Base-by-base conservation (phyloP, 768 basidiomycete species). In the Amanita pallidorosea region DNA sequence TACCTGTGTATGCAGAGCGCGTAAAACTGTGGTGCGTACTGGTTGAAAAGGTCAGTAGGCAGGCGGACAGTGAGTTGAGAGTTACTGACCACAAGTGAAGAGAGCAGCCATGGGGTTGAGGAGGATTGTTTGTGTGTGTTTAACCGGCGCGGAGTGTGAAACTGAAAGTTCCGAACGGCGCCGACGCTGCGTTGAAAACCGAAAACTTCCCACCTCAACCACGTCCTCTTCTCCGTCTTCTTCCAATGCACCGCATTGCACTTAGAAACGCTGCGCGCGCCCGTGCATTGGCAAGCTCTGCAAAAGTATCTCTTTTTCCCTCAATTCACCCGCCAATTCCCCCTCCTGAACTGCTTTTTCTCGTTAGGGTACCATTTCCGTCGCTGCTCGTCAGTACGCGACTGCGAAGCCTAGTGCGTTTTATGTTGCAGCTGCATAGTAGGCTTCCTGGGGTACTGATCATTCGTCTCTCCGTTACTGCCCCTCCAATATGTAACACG, bases 371-470 rank as follows among this genome's bases (percentile, higher is more conserved):
- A 67, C 74, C 63, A 71, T 72, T 54, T 72, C 76, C 62, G 60
- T 76, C 60, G 69, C 75, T 53, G 68, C 82, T 65, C 89, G 95
- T 65, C 76, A 86, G 56, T 99, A 99, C 76, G 96, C 96, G 60
- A 93, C 95, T 61, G 94, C 94, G 62, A 99, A 99, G 76, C 84
- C 96, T 71, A 88, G 94, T 97, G 58, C 58, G 88, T 67, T 33
- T 46, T 51, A 47, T 55, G 36, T 43, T 57, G 45, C 48, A 46
- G 43, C 38, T 34, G 22, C 20, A 6, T 9, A 23, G n/a, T 33
- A 34, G 37, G 5, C 47, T 31, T 38, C 41, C 22, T 31, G 13
- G 31, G 15, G 31, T 42, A 60, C 68, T 56, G 60, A 55, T 57
- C 56, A 52, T 61, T 53, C 54, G 45, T 52, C 47, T 48, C 46